A percentile compares a stretch with the other conserved stretches of the same genome.
phyloP scores from a whole-genome alignment of 2,329 filamentous ascomycete species.

The Phoma sp. region DNA sequence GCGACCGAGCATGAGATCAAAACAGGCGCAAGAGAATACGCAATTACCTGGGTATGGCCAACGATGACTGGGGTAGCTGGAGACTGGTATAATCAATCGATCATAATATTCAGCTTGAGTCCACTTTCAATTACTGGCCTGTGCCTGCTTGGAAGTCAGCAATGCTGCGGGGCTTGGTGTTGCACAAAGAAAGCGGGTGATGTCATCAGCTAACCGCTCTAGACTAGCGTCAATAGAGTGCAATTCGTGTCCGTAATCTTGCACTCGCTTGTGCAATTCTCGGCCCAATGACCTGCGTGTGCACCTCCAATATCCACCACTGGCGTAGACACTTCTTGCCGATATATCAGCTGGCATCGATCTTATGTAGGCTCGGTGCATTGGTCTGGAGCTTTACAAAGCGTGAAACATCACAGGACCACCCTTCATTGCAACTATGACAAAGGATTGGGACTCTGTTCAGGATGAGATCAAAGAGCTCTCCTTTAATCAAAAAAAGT shows the following conservation, averaged over 20 bases:
- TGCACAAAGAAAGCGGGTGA: not conserved
- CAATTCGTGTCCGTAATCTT: conserved; percentile 7
- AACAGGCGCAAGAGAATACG: not conserved
- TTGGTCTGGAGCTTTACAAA: not conserved
- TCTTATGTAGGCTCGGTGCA: too few relatives aligned
- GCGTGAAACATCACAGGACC: not conserved
- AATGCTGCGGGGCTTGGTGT: not conserved
- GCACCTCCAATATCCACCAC: not conserved
- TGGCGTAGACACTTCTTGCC: too few relatives aligned
- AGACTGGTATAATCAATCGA: not conserved
- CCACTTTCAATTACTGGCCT: too few relatives aligned
- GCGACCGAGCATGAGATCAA: conserved; percentile 3
- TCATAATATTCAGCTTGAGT: too few relatives aligned
- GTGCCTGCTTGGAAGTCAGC: too few relatives aligned
- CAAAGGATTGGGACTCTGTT: conserved; percentile 39
- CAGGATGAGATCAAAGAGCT: conserved; percentile 41
- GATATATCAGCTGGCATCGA: too few relatives aligned
- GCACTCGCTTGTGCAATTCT: conserved; percentile 5
- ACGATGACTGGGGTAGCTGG: not conserved
- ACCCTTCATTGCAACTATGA: conserved; percentile 28
- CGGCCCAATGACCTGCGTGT: not conserved
- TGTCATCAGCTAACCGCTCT: not conserved
- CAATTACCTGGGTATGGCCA: not conserved
- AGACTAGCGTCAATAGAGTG: not conserved
- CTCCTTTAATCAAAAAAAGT: conserved; percentile 42